phyloP scores from a whole-genome alignment of 176 grass and related monocot genomes.

The Saccharum spontaneum region DNA sequence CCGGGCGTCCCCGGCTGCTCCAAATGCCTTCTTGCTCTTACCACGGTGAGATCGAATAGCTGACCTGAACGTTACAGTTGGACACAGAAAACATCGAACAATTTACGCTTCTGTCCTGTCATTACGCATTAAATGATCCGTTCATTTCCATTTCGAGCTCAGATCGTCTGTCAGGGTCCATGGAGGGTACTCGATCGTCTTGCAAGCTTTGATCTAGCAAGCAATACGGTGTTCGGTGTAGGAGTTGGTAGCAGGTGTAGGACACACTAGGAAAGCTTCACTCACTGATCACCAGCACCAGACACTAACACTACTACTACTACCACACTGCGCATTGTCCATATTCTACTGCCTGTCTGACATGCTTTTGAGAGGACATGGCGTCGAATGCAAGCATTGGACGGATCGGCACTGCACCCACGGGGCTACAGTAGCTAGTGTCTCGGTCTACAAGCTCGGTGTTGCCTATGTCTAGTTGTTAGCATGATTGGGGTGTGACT shows the following conservation, averaged over 20 bases:
- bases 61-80: not conserved
- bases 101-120: not conserved
- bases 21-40: constrained; percentile 70
- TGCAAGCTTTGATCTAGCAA: constrained; percentile 5
- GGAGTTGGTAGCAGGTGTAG: not conserved
- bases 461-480: not conserved
- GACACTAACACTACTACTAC: not conserved
- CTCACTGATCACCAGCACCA: not conserved
- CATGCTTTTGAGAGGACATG: constrained; percentile 26
- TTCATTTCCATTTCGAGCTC: not conserved
- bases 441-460: constrained; percentile 2
- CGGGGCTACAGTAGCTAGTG: constrained; percentile 28
- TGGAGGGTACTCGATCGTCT: not conserved
- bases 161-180: not conserved
- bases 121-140: not conserved
- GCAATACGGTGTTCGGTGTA: not conserved
- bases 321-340: not conserved
- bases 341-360: not conserved
- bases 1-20: constrained; percentile 63
- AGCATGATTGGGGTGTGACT: constrained; percentile 45
- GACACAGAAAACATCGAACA: not conserved
- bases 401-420: constrained; percentile 8
- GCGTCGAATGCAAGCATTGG: constrained; percentile 45
- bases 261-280: not conserved
- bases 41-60: constrained; percentile 48